phyloP scores from a whole-genome alignment of 2,329 filamentous ascomycete genomes.

The Metarhizium anisopliae region DNA sequence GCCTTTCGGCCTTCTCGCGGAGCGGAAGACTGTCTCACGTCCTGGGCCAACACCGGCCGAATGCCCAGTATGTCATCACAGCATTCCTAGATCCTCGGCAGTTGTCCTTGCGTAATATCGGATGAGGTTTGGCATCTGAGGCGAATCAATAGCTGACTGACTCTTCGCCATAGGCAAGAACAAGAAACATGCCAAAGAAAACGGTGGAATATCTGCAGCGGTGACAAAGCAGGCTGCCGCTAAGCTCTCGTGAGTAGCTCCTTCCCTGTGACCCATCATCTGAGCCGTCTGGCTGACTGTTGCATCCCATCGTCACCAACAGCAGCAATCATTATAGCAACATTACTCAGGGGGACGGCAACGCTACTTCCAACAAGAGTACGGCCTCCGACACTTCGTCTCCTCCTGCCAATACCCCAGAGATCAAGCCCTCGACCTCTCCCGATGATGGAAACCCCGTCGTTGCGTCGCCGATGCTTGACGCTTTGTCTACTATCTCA shows the following conservation, averaged over 20 bases:
- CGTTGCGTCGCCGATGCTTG: slow-evolving; percentile 35
- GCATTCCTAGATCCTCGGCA: slow-evolving; percentile 6
- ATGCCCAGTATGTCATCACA: slow-evolving; percentile 24
- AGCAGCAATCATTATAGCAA: slow-evolving; percentile 10
- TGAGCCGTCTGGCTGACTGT: slow-evolving; percentile 14
- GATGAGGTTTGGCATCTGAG: neutral
- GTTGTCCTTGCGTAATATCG: neutral
- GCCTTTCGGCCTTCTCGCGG: slow-evolving; percentile 13
- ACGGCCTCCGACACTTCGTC: slow-evolving; percentile 35
- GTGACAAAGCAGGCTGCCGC: slow-evolving; percentile 43
- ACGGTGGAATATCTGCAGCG: slow-evolving; percentile 42
- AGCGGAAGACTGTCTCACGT: slow-evolving; percentile 23
- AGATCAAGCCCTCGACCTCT: slow-evolving; percentile 30
- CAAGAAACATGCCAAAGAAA: slow-evolving; percentile 46
- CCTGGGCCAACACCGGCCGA: slow-evolving; percentile 21
- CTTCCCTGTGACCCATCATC: slow-evolving; percentile 19
- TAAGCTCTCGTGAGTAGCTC: slow-evolving; percentile 39
- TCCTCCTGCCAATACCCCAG: slow-evolving; percentile 35
- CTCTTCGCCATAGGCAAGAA: slow-evolving; percentile 27
- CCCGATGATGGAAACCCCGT: slow-evolving; percentile 33
- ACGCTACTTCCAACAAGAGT: slow-evolving; percentile 24
- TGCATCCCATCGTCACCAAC: slow-evolving; percentile 8
- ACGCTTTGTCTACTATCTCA: slow-evolving; percentile 39
- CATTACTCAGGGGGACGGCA: slow-evolving; percentile 21
- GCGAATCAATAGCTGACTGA: neutral